These are phyloP conservation scores for Begonia loranthoides DNA, from an alignment of 306 rosid species.

Conservation along the genomic window DNA sequence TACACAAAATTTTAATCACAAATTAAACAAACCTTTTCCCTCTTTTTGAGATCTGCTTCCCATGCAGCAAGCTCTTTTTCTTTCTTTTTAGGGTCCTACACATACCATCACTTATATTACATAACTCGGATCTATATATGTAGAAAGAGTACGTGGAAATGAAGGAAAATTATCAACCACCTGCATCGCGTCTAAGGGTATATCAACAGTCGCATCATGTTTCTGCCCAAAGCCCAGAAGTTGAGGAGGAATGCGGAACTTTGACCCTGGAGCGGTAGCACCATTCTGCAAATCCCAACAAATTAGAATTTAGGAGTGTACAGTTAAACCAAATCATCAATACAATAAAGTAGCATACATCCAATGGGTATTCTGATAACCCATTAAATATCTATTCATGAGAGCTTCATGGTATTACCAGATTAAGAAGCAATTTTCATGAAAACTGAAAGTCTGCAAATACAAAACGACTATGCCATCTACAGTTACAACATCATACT, in stretches of 20 bases:
- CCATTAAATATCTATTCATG: not conserved
- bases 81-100: constrained; percentile 70
- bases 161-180: constrained; percentile 22
- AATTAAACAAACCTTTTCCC: constrained; percentile 45
- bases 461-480: no score
- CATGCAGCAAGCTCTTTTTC: constrained; percentile 76
- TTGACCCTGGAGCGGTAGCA: constrained; percentile 44
- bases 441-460: no score
- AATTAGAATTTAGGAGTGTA: not conserved
- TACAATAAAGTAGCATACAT: not conserved
- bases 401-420: no score
- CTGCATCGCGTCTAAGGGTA: constrained; percentile 64
- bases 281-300: constrained; percentile 38
- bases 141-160: constrained; percentile 6
- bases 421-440: no score
- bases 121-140: constrained; percentile 13
- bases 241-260: constrained; percentile 61
- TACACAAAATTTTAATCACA: not conserved
- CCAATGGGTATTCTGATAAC: not conserved
- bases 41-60: constrained; percentile 84
- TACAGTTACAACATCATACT: no score
- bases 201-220: constrained; percentile 84
- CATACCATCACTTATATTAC: constrained; percentile 5
- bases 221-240: constrained; percentile 72
- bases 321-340: not conserved